A percentile compares a stretch with the other conserved stretches of the same genome.
phyloP scores from a whole-genome alignment of 2,329 filamentous ascomycete species.

The Phialemoniopsis sp. region DNA sequence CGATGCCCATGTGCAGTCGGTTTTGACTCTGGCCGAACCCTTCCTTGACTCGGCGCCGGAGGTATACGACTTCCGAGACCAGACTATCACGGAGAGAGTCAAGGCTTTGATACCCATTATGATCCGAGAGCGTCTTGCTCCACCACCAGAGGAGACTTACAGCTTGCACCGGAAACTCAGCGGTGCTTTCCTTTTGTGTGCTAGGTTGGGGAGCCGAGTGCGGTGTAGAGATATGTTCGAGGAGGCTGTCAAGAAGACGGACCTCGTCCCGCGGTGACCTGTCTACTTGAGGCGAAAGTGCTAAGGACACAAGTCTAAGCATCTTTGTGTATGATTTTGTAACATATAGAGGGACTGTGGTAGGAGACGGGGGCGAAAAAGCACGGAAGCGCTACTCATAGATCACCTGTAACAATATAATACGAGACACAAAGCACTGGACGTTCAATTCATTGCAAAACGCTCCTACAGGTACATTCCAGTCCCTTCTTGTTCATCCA shows the following conservation, averaged over 20 bases:
- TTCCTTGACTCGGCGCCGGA: slow-evolving; percentile 74
- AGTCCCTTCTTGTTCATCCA: too few species aligned
- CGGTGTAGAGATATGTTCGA: slow-evolving; percentile 77
- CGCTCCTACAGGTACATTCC: slow-evolving; percentile 1
- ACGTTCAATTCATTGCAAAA: too few species aligned
- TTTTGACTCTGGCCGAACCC: slow-evolving; percentile 88
- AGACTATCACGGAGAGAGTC: slow-evolving; percentile 95
- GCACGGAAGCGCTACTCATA: too few species aligned
- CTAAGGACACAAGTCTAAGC: too few species aligned
- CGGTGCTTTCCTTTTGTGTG: slow-evolving; percentile 90
- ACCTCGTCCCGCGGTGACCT: slow-evolving; percentile 7
- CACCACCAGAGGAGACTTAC: slow-evolving; percentile 96
- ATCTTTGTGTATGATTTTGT: too few species aligned
- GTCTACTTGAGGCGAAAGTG: too few species aligned
- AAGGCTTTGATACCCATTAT: slow-evolving; percentile 86
- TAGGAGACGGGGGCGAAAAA: too few species aligned
- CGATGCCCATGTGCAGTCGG: slow-evolving; percentile 82
- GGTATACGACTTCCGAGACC: slow-evolving; percentile 86
- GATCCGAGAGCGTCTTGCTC: slow-evolving; percentile 81
- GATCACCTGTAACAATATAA: too few species aligned
- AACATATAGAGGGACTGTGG: too few species aligned
- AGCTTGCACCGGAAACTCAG: slow-evolving; percentile 91
- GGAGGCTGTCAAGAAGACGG: slow-evolving; percentile 39
- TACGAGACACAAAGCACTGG: neutral
- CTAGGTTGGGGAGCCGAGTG: slow-evolving; percentile 78